Base-by-base conservation (phyloP, 495 filamentous ascomycete species). In the Tricharina praecox region DNA sequence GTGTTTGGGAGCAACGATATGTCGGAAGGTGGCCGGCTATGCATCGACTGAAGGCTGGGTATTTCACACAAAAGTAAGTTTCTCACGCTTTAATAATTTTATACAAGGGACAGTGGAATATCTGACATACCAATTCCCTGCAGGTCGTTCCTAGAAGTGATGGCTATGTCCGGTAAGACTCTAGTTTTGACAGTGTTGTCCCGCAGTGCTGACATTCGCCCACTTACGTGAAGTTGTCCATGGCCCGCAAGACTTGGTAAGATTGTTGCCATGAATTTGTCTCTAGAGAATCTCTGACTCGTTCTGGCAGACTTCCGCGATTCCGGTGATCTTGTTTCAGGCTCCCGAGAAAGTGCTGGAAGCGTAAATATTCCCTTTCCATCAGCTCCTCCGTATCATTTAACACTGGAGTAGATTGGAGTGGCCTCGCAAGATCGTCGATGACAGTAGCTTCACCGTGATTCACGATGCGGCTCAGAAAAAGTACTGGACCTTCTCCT, bases 11-110 rank as follows among this genome's bases (percentile, higher is more conserved):
- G 3, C 10, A 42, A 1, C 25, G 44, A 18, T 58, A 42, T 49
- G 48, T 59, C 23, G 55, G 55, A 8, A 58, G 51, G 28, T 49
- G 54, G 50, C 54, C 50, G 13, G 47, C 42, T 13, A 59, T 59
- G 55, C 35, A 58, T 26, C 38, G 54, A 26, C 16, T 59, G 15
- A 51, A 42, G 16, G 55, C 47, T 28, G 55, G 55, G 13, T 53
- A 57, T 43, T 59, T 59, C 18, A 59, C 55, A 10, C 54, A 59
- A 30, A 53, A 34, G 54, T 57, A 39, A 28, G 53, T 47, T 46
- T 13, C 32, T n/a, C n/a, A n/a, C n/a, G n/a, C n/a, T n/a, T n/a
- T n/a, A n/a, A n/a, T n/a, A n/a, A n/a, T n/a, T n/a, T n/a, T n/a
- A n/a, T n/a, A n/a, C n/a, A n/a, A n/a, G n/a, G n/a, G n/a, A n/a